Base-by-base conservation (phyloP, 768 basidiomycete species). In the Strobilomyces confusus region DNA sequence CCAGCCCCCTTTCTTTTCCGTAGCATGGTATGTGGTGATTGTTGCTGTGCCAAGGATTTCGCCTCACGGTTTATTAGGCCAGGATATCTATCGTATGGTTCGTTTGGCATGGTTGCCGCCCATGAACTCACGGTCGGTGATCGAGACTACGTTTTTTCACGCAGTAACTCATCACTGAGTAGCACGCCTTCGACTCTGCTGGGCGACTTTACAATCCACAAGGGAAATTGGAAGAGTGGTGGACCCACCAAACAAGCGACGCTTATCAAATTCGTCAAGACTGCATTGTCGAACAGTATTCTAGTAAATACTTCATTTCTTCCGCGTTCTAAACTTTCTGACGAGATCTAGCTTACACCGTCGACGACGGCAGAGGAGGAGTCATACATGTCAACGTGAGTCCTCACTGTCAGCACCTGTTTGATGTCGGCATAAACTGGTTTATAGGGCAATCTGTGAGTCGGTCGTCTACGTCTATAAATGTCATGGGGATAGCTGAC, bases 241-340 rank as follows among this genome's bases (percentile, higher is more conserved):
- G 94, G 94, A 87, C 90, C 3, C 89, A 94, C 55, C 73, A 76
- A 38, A 98, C 95, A 4, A 90, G 86, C 61, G 77, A 83, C 56
- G 87, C 86, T 0, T 99, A 95, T 77, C 75, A 90, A 50, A 77
- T 80, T 55, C 85, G 86, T 49, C 88, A 92, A 61, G 80, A 87
- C 50, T 98, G 95, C 67, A 87, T 99, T 49, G 83, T 89, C n/a
- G 79, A 87, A 48, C 95, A 98, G 68, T 98, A 86, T 71, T 90
- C 87, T n/a, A 77, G 87, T 88, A 61, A 22, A 82, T 84, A 22
- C 9, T 12, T 50, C 4, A 1, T 33, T 36, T 6, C 17, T 44
- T 36, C 8, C 11, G 17, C 33, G 17, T 23, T 20, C 36, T 33
- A 23, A 20, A 33, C 33, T 29, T 34, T 49, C 42, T 55, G 44